Base-by-base conservation (phyloP, 257 asterid genomes). In the Leptodermis oblonga region DNA sequence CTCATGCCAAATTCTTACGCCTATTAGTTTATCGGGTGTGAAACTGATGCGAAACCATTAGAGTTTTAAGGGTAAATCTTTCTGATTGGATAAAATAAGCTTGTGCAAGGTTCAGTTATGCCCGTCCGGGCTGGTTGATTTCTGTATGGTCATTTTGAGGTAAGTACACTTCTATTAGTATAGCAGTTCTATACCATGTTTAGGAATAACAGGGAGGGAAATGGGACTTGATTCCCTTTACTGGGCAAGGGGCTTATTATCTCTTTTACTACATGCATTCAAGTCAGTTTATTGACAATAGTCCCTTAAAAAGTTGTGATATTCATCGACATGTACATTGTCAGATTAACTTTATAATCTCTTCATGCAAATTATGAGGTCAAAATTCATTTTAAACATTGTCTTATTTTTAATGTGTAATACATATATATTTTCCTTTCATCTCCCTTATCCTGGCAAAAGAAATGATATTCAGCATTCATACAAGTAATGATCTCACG, bases 401-500 rank as follows among this genome's bases (percentile, higher is more conserved):
- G 5, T 64, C 52, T 26, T 39, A 13, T 39, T 2, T 28, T 63
- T 20, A 41, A 41, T 42, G 25, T 42, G 54, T 23, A 7, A 42
- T 7, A 42, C 41, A 9, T 55, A 33, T 63, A 9, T 41, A 25
- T 17, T 18, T 61, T 12, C 53, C 49, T 10, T 30, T 14, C 52
- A 39, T n/a, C 48, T 25, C 51, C n/a, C n/a, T n/a, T n/a, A n/a
- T n/a, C n/a, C 11, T 26, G 61, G 26, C 34, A 25, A 69, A 26
- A 14, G 39, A 69, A 55, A 25, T 20, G 26, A 14, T 22, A 52
- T 52, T 52, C 58, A 52, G 58, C 26, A 55, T 36, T 36, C 28
- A 36, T 31, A 34, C n/a, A 34, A 37, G 34, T 59, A 65, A 30
- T 61, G 55, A 70, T 70, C 46, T 33, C 59, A 51, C 49, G 7